phyloP scores from a whole-genome alignment of 345 rosid species.

The Corchorus olitorius region DNA sequence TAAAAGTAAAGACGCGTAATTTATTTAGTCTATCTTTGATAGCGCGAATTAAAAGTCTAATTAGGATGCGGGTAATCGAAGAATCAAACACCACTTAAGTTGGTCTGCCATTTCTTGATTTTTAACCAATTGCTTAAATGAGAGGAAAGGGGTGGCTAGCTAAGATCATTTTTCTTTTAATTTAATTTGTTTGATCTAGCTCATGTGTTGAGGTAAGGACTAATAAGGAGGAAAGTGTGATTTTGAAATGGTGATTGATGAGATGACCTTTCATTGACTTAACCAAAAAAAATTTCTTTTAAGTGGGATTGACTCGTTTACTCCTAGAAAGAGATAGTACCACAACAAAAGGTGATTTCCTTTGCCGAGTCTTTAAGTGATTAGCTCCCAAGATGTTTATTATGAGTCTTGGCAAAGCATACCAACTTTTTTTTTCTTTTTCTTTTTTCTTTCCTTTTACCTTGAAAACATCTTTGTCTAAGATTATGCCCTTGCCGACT shows the following conservation, averaged over 20 bases:
- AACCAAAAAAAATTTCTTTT: background rate
- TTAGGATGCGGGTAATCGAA: constrained; percentile 26
- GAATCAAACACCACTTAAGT: constrained; percentile 39
- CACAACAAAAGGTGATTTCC: constrained; percentile 12
- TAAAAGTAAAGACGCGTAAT: constrained; percentile 3
- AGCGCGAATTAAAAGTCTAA: constrained; percentile 21
- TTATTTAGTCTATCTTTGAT: background rate
- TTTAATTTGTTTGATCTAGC: background rate
- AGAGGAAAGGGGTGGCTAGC: background rate
- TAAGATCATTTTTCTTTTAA: background rate
- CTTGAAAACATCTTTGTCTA: background rate
- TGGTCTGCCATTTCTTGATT: constrained; percentile 46
- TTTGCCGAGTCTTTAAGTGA: background rate
- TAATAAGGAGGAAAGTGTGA: background rate
- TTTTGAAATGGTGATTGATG: constrained; percentile 11
- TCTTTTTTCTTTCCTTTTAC: too few relatives aligned
- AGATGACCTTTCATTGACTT: constrained; percentile 33
- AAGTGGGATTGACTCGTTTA: constrained; percentile 24
- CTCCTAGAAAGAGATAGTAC: background rate
- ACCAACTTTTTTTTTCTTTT: background rate
- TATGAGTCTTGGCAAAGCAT: background rate
- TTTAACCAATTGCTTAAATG: constrained; percentile 2
- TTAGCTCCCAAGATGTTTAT: background rate
- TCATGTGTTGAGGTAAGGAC: constrained; percentile 4
- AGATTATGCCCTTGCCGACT: background rate